Percentiles rank a stretch among this genome's conserved stretches.
Evolutionary conservation across 176 grass and related monocot species (phyloP).

Genomic region (Triticum monococcum): DNA sequence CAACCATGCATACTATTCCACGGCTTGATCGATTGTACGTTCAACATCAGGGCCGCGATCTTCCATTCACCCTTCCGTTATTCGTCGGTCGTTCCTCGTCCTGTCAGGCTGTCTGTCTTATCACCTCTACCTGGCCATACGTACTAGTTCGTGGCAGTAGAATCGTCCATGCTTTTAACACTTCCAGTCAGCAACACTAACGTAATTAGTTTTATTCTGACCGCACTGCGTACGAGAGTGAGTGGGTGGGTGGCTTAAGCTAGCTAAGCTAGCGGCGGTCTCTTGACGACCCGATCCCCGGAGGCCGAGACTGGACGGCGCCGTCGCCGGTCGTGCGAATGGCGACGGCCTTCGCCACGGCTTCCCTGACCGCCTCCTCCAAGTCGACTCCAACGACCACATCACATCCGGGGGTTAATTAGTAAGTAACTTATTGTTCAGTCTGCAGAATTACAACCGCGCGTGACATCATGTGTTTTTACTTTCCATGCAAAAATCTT

Average conservation of each 20-base stretch:
- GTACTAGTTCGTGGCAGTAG: no score
- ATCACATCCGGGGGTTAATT: neutral
- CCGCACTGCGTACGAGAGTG: no score
- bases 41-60: no score
- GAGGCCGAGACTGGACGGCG: neutral
- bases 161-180: no score
- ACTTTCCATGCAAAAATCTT: neutral
- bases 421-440: neutral
- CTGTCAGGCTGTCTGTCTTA: no score
- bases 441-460: neutral
- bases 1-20: no score
- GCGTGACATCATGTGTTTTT: neutral
- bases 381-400: neutral
- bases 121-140: no score
- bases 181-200: no score
- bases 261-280: neutral
- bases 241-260: neutral
- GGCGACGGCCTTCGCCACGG: neutral
- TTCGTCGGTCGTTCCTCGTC: no score
- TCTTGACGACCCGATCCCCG: neutral
- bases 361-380: neutral
- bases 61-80: no score
- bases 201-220: no score
- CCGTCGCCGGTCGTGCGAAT: neutral
- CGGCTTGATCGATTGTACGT: no score